These are phyloP conservation scores for Poronia punctata DNA, from an alignment of 495 filamentous ascomycete species.

Conservation along the genomic window DNA sequence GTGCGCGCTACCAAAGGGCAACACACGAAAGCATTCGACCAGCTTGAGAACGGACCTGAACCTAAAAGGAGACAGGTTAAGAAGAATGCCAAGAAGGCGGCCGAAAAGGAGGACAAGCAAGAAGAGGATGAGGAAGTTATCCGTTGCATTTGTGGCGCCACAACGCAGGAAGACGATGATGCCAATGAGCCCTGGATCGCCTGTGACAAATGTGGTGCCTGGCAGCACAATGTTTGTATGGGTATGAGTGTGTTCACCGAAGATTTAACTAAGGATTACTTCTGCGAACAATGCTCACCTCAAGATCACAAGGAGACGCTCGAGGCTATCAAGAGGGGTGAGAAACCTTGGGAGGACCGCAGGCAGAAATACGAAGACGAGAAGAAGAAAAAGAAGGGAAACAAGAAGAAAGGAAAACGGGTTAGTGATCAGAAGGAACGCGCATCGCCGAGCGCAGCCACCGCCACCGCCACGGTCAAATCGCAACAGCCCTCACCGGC, in stretches of 20 bases:
- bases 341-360: conserved; percentile 77
- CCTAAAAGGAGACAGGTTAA: conserved; percentile 54
- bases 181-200: conserved; percentile 80
- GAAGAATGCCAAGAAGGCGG: conserved; percentile 47
- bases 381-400: conserved; percentile 41
- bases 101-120: conserved; percentile 54
- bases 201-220: conserved; percentile 83
- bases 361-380: conserved; percentile 46
- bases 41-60: conserved; percentile 58
- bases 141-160: conserved; percentile 86
- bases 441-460: conserved; percentile 26
- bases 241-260: conserved; percentile 70
- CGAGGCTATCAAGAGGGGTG: conserved; percentile 64
- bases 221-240: conserved; percentile 97
- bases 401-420: conserved; percentile 47
- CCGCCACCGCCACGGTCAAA: conserved; percentile 28
- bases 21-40: conserved; percentile 75
- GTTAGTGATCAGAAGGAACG: conserved; percentile 43
- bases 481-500: conserved; percentile 30
- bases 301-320: conserved; percentile 72
- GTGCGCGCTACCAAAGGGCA: conserved; percentile 93
- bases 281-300: conserved; percentile 82
- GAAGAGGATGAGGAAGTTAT: conserved; percentile 61
- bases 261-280: conserved; percentile 70
- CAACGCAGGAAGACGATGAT: conserved; percentile 73